Percentiles rank a stretch among this genome's conserved stretches.
Conservation (phyloP, 2,329 filamentous ascomycete genomes). For the Pseudocercospora eumusae region DNA sequence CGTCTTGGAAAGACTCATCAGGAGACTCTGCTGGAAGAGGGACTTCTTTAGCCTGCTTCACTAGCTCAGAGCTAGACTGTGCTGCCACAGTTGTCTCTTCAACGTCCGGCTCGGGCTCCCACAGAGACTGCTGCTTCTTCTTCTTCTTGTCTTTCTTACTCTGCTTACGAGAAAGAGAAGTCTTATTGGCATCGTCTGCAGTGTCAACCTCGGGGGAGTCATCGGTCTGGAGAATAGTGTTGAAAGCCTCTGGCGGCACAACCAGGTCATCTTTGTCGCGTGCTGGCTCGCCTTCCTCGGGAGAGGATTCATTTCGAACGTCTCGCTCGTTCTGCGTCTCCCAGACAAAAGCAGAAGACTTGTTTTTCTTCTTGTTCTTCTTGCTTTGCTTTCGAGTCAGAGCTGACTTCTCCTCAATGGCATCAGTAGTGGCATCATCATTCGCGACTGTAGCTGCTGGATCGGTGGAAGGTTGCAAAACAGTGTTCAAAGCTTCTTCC, state of each 20-base stretch:
- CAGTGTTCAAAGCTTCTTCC: background rate
- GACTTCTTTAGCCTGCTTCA: slow-evolving; percentile 7
- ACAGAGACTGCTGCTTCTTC: slow-evolving; percentile 24
- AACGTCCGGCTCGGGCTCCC: slow-evolving; percentile 18
- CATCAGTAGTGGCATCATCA: slow-evolving; percentile 3
- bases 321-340: background rate
- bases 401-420: slow-evolving; percentile 2
- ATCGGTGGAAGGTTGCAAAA: background rate
- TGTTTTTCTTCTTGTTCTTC: slow-evolving; percentile 25
- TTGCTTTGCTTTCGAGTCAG: slow-evolving; percentile 25
- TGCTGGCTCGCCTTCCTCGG: background rate
- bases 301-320: background rate
- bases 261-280: background rate
- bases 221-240: background rate
- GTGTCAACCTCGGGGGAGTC: slow-evolving; percentile 5
- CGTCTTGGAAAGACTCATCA: slow-evolving; percentile 20
- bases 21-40: slow-evolving; percentile 14
- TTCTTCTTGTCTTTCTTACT: slow-evolving; percentile 49
- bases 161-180: slow-evolving; percentile 31
- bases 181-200: slow-evolving; percentile 12
- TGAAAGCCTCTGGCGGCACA: slow-evolving; percentile 1
- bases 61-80: background rate
- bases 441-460: background rate
- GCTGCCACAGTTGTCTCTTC: background rate
- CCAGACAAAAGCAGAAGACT: slow-evolving; percentile 5